phyloP scores from a whole-genome alignment of 257 asterid species.

The Solanum tarapatanum region DNA sequence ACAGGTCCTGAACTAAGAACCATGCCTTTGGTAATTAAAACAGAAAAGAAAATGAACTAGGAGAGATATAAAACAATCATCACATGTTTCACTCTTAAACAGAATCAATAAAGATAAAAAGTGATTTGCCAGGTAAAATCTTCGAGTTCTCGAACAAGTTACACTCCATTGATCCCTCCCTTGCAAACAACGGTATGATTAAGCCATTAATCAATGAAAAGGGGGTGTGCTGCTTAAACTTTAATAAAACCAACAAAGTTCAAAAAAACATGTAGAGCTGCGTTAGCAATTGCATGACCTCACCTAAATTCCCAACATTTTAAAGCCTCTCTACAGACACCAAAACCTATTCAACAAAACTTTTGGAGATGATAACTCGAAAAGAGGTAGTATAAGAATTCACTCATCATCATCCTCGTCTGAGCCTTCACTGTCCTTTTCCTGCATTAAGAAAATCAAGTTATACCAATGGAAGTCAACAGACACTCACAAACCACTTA shows the following conservation, averaged over 20 bases:
- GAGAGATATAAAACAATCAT: neutral
- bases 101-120: neutral
- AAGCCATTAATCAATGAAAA: neutral
- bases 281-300: neutral
- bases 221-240: neutral
- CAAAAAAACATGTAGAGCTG: neutral
- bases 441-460: conserved; percentile 23
- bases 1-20: neutral
- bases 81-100: neutral
- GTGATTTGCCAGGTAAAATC: neutral
- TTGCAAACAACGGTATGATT: neutral
- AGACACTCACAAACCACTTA: neutral
- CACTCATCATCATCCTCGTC: conserved; percentile 33
- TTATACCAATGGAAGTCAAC: neutral
- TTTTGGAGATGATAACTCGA: neutral
- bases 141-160: neutral
- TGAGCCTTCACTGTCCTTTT: conserved; percentile 39
- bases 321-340: neutral
- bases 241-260: neutral
- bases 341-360: neutral
- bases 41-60: no score
- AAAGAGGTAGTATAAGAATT: neutral
- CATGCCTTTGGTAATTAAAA: neutral
- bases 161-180: neutral
- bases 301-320: neutral